Conservation (phyloP, 192 early-diverging fungal genomes). For the Podochytrium sp. region DNA sequence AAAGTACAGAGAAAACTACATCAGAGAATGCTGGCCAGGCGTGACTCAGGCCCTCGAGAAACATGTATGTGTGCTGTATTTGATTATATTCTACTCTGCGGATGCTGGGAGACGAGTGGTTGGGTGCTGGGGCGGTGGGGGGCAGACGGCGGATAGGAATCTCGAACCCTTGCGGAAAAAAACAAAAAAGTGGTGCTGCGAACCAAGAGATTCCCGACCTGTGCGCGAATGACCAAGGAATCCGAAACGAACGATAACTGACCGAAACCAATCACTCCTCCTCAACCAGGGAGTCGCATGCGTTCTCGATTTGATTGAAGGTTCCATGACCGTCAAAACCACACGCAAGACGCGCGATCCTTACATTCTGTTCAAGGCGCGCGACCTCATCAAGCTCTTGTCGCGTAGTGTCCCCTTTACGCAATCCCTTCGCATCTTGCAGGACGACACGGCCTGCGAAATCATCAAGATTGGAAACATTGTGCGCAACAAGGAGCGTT, state of each 20-base stretch:
- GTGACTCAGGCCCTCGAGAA: slow-evolving; percentile 81
- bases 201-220: too few relatives aligned
- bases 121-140: background rate
- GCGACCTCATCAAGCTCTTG: slow-evolving; percentile 94
- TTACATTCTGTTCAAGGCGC: slow-evolving; percentile 89
- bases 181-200: too few relatives aligned
- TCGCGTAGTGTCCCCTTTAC: slow-evolving; percentile 91
- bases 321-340: slow-evolving; percentile 97
- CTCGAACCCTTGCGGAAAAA: background rate
- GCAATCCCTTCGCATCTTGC: slow-evolving; percentile 87
- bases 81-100: slow-evolving; percentile 1
- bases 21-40: slow-evolving; percentile 90
- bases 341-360: slow-evolving; percentile 96
- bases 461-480: slow-evolving; percentile 98
- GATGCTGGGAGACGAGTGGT: too few relatives aligned
- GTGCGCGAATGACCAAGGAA: too few relatives aligned
- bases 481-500: slow-evolving; percentile 94
- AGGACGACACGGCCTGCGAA: slow-evolving; percentile 91
- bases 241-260: too few relatives aligned
- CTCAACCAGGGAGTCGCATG: slow-evolving; percentile 78
- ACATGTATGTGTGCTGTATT: slow-evolving; percentile 47
- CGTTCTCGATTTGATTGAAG: slow-evolving; percentile 93
- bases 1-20: slow-evolving; percentile 95
- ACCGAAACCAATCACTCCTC: too few relatives aligned
- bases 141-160: too few relatives aligned